These are phyloP conservation scores for Wickerhamiella australiensis DNA, from an alignment of 805 yeast species.

Conservation along the genomic window DNA sequence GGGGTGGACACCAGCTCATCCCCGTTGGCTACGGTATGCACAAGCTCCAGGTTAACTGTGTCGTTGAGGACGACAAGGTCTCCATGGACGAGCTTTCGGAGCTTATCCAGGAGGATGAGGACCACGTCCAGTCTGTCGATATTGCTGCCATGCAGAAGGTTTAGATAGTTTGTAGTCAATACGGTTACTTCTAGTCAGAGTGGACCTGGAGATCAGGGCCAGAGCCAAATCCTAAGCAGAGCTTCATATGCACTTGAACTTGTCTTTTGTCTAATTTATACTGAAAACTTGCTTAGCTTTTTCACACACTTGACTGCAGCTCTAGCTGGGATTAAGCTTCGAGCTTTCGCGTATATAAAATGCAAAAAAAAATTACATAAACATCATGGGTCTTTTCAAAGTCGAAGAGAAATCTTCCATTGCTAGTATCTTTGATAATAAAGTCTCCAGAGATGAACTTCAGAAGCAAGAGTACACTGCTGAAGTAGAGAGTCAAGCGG, in stretches of 20 bases:
- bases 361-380: slow-evolving; percentile 6
- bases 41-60: slow-evolving; percentile 97
- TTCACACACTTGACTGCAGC: too few relatives aligned
- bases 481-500: background rate
- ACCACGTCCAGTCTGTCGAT: slow-evolving; percentile 98
- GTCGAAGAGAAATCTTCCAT: slow-evolving; percentile 5
- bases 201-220: too few relatives aligned
- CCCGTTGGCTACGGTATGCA: slow-evolving; percentile 99
- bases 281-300: too few relatives aligned
- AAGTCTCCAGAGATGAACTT: background rate
- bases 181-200: background rate
- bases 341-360: too few relatives aligned
- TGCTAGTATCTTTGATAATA: slow-evolving; percentile 8
- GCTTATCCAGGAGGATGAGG: slow-evolving; percentile 85
- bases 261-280: too few relatives aligned
- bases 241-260: too few relatives aligned
- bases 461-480: background rate
- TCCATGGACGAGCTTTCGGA: slow-evolving; percentile 72
- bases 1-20: slow-evolving; percentile 94
- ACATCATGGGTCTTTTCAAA: slow-evolving; percentile 13
- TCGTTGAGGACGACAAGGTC: slow-evolving; percentile 93
- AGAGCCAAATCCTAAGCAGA: too few relatives aligned
- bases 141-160: slow-evolving; percentile 97
- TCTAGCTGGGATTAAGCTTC: too few relatives aligned
- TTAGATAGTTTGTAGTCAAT: slow-evolving; percentile 35